Conservation (phyloP, 495 filamentous ascomycete genomes). For the Penicillium samsonianum region DNA sequence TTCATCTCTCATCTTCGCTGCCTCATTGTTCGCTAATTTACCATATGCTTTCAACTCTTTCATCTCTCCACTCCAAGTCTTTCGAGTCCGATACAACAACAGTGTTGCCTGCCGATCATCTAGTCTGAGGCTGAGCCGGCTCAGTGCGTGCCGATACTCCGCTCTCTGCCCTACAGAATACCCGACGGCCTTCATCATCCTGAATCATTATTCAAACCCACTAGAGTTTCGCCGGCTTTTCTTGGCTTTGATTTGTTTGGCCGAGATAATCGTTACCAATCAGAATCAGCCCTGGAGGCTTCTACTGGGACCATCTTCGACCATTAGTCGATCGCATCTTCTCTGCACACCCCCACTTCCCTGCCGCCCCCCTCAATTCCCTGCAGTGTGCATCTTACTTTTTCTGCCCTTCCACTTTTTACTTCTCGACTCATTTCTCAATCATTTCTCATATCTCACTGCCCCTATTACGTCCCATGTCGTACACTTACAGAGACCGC, state of each 20-base stretch:
- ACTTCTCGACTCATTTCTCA: constrained; percentile 9
- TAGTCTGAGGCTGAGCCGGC: constrained; percentile 5
- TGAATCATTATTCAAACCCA: constrained; percentile 17
- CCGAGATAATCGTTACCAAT: constrained; percentile 19
- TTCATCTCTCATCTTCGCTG: constrained; percentile 5
- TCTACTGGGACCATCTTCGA: constrained; percentile 11
- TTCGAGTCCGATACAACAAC: not conserved
- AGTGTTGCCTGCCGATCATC: constrained; percentile 17
- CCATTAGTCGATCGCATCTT: constrained; percentile 29
- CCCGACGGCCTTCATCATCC: constrained; percentile 9
- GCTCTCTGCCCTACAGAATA: constrained; percentile 12
- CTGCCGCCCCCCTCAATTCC: constrained; percentile 29
- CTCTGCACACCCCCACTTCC: constrained; percentile 25
- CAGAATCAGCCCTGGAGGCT: constrained; percentile 10
- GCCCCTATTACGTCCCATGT: constrained; percentile 35
- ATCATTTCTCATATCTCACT: constrained; percentile 7
- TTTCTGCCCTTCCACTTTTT: constrained; percentile 6
- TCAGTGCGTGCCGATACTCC: not conserved
- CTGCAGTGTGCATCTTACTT: constrained; percentile 20
- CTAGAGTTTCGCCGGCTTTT: not conserved
- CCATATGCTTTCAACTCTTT: not conserved
- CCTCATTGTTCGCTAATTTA: constrained; percentile 1
- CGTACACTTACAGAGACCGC: constrained; percentile 46
- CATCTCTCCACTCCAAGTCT: not conserved
- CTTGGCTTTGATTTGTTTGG: constrained; percentile 23